phyloP scores from a whole-genome alignment of 495 filamentous ascomycete species.

The Melanomma pulvis-pyrius region DNA sequence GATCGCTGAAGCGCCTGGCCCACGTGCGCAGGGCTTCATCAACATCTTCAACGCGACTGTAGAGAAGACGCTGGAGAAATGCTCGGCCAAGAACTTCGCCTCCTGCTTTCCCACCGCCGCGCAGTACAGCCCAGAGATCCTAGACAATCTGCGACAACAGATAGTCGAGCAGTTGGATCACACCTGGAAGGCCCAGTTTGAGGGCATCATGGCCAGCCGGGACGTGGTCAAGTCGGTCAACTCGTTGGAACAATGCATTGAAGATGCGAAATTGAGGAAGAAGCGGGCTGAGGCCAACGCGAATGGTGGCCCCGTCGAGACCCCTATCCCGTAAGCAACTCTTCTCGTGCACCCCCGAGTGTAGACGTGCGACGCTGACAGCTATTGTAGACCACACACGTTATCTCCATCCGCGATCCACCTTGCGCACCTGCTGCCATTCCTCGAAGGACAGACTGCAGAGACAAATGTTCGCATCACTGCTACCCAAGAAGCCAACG shows the following conservation, averaged over 20 bases:
- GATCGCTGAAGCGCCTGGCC: constrained; percentile 66
- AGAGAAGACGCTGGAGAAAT: constrained; percentile 68
- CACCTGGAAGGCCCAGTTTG: constrained; percentile 60
- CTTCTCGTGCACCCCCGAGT: not conserved
- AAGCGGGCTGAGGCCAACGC: constrained; percentile 41
- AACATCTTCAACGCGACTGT: constrained; percentile 72
- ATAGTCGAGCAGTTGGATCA: constrained; percentile 42
- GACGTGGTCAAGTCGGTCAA: constrained; percentile 77
- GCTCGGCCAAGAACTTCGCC: constrained; percentile 77
- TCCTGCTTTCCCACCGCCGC: constrained; percentile 88
- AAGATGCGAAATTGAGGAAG: constrained; percentile 65
- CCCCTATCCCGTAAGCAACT: constrained; percentile 54
- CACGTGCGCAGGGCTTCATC: constrained; percentile 71
- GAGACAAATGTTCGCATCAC: constrained; percentile 64
- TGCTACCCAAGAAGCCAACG: constrained; percentile 66
- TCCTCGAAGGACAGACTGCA: constrained; percentile 62
- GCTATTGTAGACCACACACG: constrained; percentile 67
- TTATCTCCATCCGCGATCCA: constrained; percentile 69
- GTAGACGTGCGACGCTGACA: not conserved
- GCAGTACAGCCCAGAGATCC: constrained; percentile 60
- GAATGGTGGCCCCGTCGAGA: constrained; percentile 38
- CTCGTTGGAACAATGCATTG: constrained; percentile 77
- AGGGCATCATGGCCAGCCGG: constrained; percentile 69
- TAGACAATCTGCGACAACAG: constrained; percentile 42
- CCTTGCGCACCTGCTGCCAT: constrained; percentile 69